Evolutionary conservation across 768 basidiomycete genomes (phyloP), one percentile per base, ranked within the genome.

Genomic region (Suillus subluteus): DNA sequence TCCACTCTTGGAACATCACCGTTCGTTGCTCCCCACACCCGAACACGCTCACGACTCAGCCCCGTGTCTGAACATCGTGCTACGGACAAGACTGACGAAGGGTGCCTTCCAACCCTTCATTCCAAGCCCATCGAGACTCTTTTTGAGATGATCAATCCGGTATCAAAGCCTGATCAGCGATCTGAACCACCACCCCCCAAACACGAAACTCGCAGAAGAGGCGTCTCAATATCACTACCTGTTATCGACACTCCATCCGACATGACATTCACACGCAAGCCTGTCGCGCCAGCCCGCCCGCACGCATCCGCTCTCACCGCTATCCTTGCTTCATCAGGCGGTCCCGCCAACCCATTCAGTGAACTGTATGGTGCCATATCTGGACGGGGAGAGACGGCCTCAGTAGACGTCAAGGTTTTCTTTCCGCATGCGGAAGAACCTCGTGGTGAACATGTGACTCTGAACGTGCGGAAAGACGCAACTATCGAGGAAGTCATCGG

Each of bases 401-500:
- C 87, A 0, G 82, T 88, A 56, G 84, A 82, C 37, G 87, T 97
- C 48, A 85, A 86, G 54, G 84, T 98, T 1, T 98, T 89, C 79
- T 98, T 97, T 80, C 96, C 96, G 0, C 88, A 91, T 68, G 92
- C 92, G 18, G 79, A 74, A 6, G 80, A 86, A 66, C 91, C 91
- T 0, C 78, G 73, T 18, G 85, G 86, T 3, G 86, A 88, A 62
- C 80, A 87, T 26, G 87, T 96, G 84, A 79, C 86, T 44, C 82
- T 96, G 6, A 90, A 84, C 67, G 93, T 98, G 13, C 80, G 94
- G 65, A 89, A 88, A 69, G 97, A 98, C 69, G 92, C 95, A 2
- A 92, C 91, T 0, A 90, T 99, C 5, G 98, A 99, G 74, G 98
- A 99, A 76, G 95, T 97, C 6, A 92, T 98, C 63, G 98, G 98